Percentiles rank a stretch among this genome's conserved stretches.
Evolutionary conservation across 768 basidiomycete genomes (phyloP).

Genomic region (Hygrophorus russula): DNA sequence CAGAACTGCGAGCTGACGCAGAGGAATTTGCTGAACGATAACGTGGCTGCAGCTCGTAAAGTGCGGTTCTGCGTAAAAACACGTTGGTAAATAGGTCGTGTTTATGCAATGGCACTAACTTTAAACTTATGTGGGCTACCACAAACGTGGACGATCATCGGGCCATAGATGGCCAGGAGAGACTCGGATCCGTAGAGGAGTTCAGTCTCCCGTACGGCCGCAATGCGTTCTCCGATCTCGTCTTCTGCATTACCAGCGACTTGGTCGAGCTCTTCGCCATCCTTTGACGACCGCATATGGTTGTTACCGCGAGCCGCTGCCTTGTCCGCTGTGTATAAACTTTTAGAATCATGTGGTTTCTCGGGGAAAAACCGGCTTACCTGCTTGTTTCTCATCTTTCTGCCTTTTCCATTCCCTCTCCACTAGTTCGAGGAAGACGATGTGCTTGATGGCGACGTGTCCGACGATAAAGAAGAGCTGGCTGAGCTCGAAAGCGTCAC

Average conservation of each 20-base stretch:
- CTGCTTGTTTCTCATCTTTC: slow-evolving; percentile 79
- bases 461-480: slow-evolving; percentile 95
- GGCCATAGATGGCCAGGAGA: slow-evolving; percentile 76
- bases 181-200: slow-evolving; percentile 77
- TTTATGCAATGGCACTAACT: slow-evolving; percentile 30
- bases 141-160: slow-evolving; percentile 83
- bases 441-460: slow-evolving; percentile 95
- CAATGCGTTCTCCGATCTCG: slow-evolving; percentile 91
- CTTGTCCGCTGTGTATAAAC: slow-evolving; percentile 44
- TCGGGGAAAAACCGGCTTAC: slow-evolving; percentile 27
- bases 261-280: slow-evolving; percentile 86
- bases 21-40: slow-evolving; percentile 92
- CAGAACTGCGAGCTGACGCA: slow-evolving; percentile 93
- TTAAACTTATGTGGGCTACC: slow-evolving; percentile 87
- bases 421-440: slow-evolving; percentile 90
- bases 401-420: slow-evolving; percentile 95
- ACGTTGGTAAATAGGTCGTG: slow-evolving; percentile 5
- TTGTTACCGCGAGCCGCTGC: slow-evolving; percentile 26
- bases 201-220: slow-evolving; percentile 75
- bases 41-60: slow-evolving; percentile 75
- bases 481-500: slow-evolving; percentile 80
- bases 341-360: background rate
- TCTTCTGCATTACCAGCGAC: slow-evolving; percentile 97
- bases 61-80: slow-evolving; percentile 54
- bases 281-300: slow-evolving; percentile 35